Evolutionary conservation across 441 rosid species (phyloP), one percentile per base, ranked within the genome.

Genomic region (Hura crepitans): DNA sequence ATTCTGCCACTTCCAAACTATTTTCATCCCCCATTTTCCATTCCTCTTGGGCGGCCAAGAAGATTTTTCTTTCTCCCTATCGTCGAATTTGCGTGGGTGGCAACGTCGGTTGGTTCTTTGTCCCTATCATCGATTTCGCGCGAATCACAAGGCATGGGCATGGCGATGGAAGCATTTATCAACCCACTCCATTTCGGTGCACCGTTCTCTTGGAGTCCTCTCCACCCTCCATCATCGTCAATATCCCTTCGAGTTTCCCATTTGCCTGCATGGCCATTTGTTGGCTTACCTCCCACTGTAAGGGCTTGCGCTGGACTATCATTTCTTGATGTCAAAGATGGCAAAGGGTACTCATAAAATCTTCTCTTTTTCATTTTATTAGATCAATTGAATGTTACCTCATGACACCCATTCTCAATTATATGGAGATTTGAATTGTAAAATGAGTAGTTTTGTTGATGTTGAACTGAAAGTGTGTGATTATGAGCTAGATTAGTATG

Each of bases 401-500:
- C 54, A 17, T 33, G 18, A 43, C 33, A 63, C 6, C 50, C 28
- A 2, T 17, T 27, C n/a, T 3, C 14, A 31, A 59, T 33, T 46
- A 6, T 6, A 6, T 70, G 14, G 6, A 33, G 45, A 14, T 17
- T 7, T 17, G 33, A 42, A 39, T 74, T 37, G 81, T 82, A 86
- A 88, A 49, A 91, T 88, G 91, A 74, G 78, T 53, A 77, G 72
- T 46, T 87, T 84, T 47, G 73, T 83, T 37, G 92, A 85, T 49
- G 56, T 83, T 43, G 93, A 87, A 77, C 79, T 91, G 28, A 85
- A 85, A 81, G 96, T 91, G 33, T 82, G 95, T 18, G 96, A 92
- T 67, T 88, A 88, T 76, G 93, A 92, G 70, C 79, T 92, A 79
- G 97, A 90, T 84, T 95, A 88, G 69, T 92, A 79, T 72, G 92